Evolutionary conservation across 2,329 filamentous ascomycete species (phyloP).

Genomic region (Ascochyta viciae-villosae): DNA sequence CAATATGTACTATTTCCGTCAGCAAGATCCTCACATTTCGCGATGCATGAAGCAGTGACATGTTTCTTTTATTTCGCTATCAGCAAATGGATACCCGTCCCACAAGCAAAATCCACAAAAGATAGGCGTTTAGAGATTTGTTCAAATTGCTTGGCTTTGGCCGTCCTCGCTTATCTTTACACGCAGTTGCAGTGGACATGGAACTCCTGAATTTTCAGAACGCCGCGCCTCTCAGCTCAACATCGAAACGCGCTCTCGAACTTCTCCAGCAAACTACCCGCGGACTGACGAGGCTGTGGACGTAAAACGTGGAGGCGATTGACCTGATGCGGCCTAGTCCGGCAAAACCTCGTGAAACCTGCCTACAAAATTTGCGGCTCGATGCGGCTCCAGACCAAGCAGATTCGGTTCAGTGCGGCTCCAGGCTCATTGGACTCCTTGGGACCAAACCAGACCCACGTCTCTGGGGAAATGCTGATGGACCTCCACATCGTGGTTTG

Average conservation of each 20-base stretch:
- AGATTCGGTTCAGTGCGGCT: conserved; percentile 14
- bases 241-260: conserved; percentile 6
- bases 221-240: neutral
- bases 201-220: neutral
- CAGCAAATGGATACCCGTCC: conserved; percentile 10
- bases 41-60: conserved; percentile 1
- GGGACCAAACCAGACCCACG: conserved; percentile 6
- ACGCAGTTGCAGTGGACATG: neutral
- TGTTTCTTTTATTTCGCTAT: conserved; percentile 12
- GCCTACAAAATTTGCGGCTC: conserved; percentile 12
- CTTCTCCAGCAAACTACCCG: neutral
- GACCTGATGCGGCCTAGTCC: conserved; percentile 5
- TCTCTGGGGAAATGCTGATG: conserved; percentile 15
- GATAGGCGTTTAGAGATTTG: conserved; percentile 17
- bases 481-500: conserved; percentile 14
- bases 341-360: conserved; percentile 16
- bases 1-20: neutral
- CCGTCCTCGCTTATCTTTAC: conserved; percentile 5
- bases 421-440: conserved; percentile 12
- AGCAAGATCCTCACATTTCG: neutral
- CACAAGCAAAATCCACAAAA: conserved; percentile 18
- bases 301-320: conserved; percentile 5
- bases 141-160: conserved; percentile 8
- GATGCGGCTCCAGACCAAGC: conserved; percentile 17
- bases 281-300: neutral